Evolutionary conservation across 805 yeast species (phyloP), one percentile per base, ranked within the genome.

Genomic region (Yarrowia sp.): DNA sequence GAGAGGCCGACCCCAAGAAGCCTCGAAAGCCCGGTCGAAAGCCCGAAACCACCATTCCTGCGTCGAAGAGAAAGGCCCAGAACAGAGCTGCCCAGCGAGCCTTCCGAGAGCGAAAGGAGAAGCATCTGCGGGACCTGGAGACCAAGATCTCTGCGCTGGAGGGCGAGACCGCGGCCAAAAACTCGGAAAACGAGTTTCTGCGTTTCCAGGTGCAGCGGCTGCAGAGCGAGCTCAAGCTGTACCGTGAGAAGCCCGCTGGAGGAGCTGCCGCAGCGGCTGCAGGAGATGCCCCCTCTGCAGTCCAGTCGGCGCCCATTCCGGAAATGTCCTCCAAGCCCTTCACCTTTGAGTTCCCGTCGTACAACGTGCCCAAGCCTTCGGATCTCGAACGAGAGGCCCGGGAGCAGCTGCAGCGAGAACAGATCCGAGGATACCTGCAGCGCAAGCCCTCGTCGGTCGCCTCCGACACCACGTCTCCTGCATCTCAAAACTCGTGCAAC

Each of bases 31-130:
- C 95, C 0, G 97, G 97, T 2, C 82, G 97, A 66, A 92, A 90
- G 78, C 92, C 90, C 0, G 78, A 88, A 62, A 82, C 79, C 14
- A 84, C 87, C 8, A 96, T 91, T 70, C 92, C 96, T 8, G 91
- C 88, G 73, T 86, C 85, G 71, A 93, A 90, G 80, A 81, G 99
- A 70, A 91, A 96, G 14, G 98, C 98, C 1, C 98, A 95, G 77
- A 93, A 95, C 75, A 83, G 98, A 71, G 98, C 98, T 3, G 98
- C 98, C n/a, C 99, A 95, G 77, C 81, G 98, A 65, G 98, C 98
- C 7, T 93, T 91, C 77, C 81, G 98, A 65, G 98, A 95, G 76
- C 84, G 98, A 67, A 93, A 93, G 75, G 98, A 93, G 75, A 82
- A 81, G 60, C 90, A 89, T 72, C 83, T 95, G 86, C 84, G 85